Evolutionary conservation across 2,329 filamentous ascomycete species (phyloP).

Genomic region (Stagonosporopsis tanaceti): DNA sequence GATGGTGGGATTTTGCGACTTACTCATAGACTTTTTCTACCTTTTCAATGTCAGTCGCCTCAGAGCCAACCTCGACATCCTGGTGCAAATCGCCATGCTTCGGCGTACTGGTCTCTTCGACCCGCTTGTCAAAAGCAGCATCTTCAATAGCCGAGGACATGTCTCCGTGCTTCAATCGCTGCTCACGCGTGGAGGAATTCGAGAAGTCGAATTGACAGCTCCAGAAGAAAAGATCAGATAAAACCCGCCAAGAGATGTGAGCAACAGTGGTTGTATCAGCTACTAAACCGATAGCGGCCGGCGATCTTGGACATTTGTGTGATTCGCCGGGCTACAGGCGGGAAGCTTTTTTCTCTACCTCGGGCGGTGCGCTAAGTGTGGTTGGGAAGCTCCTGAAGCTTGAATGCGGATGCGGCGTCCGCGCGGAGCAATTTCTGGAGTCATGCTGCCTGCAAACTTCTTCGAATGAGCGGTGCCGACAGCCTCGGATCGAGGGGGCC

Average conservation of each 20-base stretch:
- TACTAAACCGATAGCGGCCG: constrained; percentile 34
- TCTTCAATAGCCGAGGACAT: constrained; percentile 36
- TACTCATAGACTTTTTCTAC: constrained; percentile 51
- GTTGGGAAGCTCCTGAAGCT: constrained; percentile 14
- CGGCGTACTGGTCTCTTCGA: constrained; percentile 19
- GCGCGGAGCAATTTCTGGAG: not conserved
- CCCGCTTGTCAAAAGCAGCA: constrained; percentile 29
- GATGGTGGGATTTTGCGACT: constrained; percentile 11
- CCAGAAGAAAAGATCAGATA: constrained; percentile 21
- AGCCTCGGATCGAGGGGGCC: constrained; percentile 11
- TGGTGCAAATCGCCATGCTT: constrained; percentile 39
- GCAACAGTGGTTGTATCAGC: constrained; percentile 19
- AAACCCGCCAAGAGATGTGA: constrained; percentile 13
- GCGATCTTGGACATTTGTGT: not conserved
- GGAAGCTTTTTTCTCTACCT: constrained; percentile 1
- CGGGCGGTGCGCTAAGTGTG: constrained; percentile 5
- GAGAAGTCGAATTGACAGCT: constrained; percentile 1
- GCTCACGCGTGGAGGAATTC: not conserved
- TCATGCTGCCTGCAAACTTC: constrained; percentile 11
- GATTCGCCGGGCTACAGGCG: constrained; percentile 24
- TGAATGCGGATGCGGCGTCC: not conserved
- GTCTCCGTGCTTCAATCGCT: not conserved
- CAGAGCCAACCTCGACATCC: constrained; percentile 45
- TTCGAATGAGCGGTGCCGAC: not conserved
- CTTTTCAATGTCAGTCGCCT: constrained; percentile 45